Evolutionary conservation across 1,284 basidiomycete genomes (phyloP).

Genomic region (Microstroma glucosiphilum): DNA sequence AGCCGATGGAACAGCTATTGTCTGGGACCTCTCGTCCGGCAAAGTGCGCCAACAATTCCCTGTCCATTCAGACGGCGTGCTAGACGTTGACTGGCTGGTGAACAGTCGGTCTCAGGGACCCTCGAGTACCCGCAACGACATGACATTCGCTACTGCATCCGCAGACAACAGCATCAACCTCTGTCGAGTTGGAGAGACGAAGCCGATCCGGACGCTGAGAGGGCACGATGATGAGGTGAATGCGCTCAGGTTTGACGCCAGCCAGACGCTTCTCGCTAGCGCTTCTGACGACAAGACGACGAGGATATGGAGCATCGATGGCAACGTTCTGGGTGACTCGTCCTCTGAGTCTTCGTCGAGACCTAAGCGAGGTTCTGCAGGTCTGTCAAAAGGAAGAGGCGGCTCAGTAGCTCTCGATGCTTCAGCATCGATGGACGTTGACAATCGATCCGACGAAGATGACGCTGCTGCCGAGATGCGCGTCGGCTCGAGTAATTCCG

Average conservation of each 20-base stretch:
- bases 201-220: slow-evolving; percentile 41
- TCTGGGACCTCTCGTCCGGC: slow-evolving; percentile 49
- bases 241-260: slow-evolving; percentile 46
- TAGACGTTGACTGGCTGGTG: slow-evolving; percentile 49
- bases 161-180: slow-evolving; percentile 48
- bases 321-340: background rate
- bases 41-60: slow-evolving; percentile 46
- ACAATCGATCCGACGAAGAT: slow-evolving; percentile 20
- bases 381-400: slow-evolving; percentile 16
- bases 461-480: slow-evolving; percentile 3
- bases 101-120: slow-evolving; percentile 18
- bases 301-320: slow-evolving; percentile 43
- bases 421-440: slow-evolving; percentile 28
- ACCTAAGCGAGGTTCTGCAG: background rate
- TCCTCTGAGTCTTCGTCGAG: background rate
- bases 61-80: slow-evolving; percentile 43
- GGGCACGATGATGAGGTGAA: slow-evolving; percentile 50
- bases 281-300: slow-evolving; percentile 46
- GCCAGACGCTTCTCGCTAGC: slow-evolving; percentile 44
- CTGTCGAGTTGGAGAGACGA: slow-evolving; percentile 43
- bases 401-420: slow-evolving; percentile 28
- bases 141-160: slow-evolving; percentile 45
- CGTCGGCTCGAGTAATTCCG: background rate
- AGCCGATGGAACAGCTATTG: slow-evolving; percentile 47
- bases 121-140: slow-evolving; percentile 18